Evolutionary conservation across 225 moss, liverwort and hornwort species (phyloP).

Genomic region (Polytrichum commune): DNA sequence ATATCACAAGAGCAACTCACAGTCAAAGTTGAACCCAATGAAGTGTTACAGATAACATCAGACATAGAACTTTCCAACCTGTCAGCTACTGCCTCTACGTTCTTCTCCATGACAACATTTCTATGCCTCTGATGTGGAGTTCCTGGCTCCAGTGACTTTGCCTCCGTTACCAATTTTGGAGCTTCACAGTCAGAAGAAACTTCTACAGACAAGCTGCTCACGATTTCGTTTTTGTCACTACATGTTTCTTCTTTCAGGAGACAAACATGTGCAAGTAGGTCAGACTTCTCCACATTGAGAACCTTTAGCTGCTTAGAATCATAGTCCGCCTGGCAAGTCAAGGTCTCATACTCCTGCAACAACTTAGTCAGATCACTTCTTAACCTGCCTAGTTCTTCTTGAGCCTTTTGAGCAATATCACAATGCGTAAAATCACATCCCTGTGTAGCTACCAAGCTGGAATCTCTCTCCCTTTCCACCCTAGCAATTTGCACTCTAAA

Average conservation of each 20-base stretch:
- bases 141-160: background rate
- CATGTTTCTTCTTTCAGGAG: background rate
- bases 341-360: background rate
- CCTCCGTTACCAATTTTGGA: background rate
- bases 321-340: background rate
- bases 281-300: background rate
- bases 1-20: background rate
- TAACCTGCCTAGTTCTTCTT: background rate
- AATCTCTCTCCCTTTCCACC: background rate
- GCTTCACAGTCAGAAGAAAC: background rate
- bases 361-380: conserved; percentile 5
- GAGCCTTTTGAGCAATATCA: conserved; percentile 6
- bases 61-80: background rate
- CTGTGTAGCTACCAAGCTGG: background rate
- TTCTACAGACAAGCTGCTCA: background rate
- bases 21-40: background rate
- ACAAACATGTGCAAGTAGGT: background rate
- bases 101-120: background rate
- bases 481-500: background rate
- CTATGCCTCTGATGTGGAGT: background rate
- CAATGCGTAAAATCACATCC: background rate
- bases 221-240: background rate
- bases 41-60: background rate
- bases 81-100: background rate
- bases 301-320: background rate